Evolutionary conservation across 2,329 filamentous ascomycete genomes (phyloP), one percentile per base, ranked within the genome.

Genomic region (Beauveria brongniartii): DNA sequence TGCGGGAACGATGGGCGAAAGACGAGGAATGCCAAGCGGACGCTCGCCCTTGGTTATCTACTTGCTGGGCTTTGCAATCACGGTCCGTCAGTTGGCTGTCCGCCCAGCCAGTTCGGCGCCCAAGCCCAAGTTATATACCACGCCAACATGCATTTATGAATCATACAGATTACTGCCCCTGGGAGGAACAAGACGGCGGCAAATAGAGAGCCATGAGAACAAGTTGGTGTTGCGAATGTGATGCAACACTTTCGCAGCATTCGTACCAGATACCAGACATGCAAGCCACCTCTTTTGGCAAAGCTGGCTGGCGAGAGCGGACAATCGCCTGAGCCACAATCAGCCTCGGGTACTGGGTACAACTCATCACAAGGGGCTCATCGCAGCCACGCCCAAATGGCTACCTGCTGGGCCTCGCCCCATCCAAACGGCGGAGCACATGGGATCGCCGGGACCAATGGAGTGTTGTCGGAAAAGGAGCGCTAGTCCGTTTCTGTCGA

Each of bases 381-480:
- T 40, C 54, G 54, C 54, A 56, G 48, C 57, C 48, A 53, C 41
- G 57, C 37, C 57, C 48, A 53, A 54, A 52, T 24, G 48, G 56
- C 37, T 37, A 48, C 47, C 16, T 41, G 37, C 37, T 26, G 37
- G 30, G 28, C 34, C 18, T 20, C n/a, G 57, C 57, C 48, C 57
- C 57, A 54, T 50, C 20, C 26, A 20, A 3, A 50, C n/a, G 37
- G 57, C 37, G 57, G 48, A 43, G 57, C 40, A 12, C 20, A 50
- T 59, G 41, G 56, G 41, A 28, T 59, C 41, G 40, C 57, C 57
- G 41, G 34, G 28, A 24, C 57, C 57, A 59, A 59, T 59, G n/a
- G 46, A 26, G 40, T 37, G 41, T 28, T 41, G 47, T 20, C 10
- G 20, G 50, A 22, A 22, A 10, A 47, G 7, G 20, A 10, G 48